These are phyloP conservation scores for Chaetomium fimeti DNA, from an alignment of 495 filamentous ascomycete genomes.

Conservation along the genomic window DNA sequence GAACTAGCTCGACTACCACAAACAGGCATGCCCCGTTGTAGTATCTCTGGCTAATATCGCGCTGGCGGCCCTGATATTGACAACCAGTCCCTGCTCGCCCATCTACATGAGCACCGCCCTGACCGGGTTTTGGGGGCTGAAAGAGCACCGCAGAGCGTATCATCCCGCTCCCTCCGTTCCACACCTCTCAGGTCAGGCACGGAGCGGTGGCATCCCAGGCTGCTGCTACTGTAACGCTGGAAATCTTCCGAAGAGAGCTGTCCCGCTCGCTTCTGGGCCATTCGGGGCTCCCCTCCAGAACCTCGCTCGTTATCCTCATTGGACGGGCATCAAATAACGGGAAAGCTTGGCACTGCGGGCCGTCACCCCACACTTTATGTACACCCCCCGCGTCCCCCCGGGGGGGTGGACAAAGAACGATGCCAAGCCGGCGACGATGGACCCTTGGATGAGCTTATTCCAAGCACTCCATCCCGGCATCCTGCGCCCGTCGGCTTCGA, in stretches of 20 bases:
- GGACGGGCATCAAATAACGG: neutral
- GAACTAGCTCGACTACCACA: neutral
- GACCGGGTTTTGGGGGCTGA: constrained; percentile 34
- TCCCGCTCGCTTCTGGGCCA: neutral
- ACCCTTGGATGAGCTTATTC: constrained; percentile 20
- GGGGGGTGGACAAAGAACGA: neutral
- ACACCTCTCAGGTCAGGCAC: constrained; percentile 4
- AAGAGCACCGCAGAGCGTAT: constrained; percentile 17
- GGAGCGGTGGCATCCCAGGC: constrained; percentile 5
- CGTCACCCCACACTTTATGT: neutral
- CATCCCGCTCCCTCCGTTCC: constrained; percentile 28
- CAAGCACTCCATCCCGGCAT: neutral
- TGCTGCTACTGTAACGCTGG: constrained; percentile 13
- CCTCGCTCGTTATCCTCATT: neutral
- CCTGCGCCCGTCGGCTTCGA: too few species aligned
- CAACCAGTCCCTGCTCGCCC: constrained; percentile 2
- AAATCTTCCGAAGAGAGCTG: constrained; percentile 18
- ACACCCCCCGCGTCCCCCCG: neutral
- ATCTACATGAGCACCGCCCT: constrained; percentile 19
- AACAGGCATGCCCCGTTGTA: constrained; percentile 19
- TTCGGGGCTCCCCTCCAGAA: neutral
- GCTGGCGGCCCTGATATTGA: constrained; percentile 25
- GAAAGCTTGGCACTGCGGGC: neutral
- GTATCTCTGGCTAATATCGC: constrained; percentile 32
- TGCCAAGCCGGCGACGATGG: constrained; percentile 16